phyloP scores from a whole-genome alignment of 2,329 filamentous ascomycete species.

The Hypoxylon sp. region DNA sequence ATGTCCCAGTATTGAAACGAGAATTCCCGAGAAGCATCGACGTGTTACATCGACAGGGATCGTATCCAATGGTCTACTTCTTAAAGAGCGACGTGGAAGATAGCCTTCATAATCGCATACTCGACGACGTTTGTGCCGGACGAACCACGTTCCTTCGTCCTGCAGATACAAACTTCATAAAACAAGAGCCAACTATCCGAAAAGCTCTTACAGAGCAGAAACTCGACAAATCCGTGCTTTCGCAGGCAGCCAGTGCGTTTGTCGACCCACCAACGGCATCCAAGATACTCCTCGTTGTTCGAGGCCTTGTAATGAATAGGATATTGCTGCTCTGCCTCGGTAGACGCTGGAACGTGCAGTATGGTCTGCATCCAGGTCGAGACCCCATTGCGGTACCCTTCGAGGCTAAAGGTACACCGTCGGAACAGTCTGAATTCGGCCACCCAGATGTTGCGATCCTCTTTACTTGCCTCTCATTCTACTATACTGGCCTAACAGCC shows the following conservation, averaged over 20 bases:
- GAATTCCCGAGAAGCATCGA: conserved; percentile 63
- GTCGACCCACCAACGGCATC: conserved; percentile 52
- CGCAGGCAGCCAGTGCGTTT: conserved; percentile 49
- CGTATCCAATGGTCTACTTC: conserved; percentile 71
- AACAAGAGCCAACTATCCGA: conserved; percentile 24
- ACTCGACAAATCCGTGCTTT: conserved; percentile 39
- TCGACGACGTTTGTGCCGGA: conserved; percentile 59
- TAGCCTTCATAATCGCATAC: conserved; percentile 58
- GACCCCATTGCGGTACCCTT: conserved; percentile 76
- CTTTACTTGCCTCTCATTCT: conserved; percentile 76
- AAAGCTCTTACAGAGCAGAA: conserved; percentile 47
- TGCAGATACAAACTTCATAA: conserved; percentile 12
- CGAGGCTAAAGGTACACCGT: conserved; percentile 74
- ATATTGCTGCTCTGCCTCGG: conserved; percentile 72
- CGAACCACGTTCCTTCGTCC: conserved; percentile 46
- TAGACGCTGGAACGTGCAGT: conserved; percentile 78
- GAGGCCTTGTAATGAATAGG: conserved; percentile 72
- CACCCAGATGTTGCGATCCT: conserved; percentile 77
- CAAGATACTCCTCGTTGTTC: conserved; percentile 67
- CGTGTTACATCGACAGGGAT: conserved; percentile 56
- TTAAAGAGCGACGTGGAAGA: conserved; percentile 64
- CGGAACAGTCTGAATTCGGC: conserved; percentile 73
- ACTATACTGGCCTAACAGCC: conserved; percentile 70
- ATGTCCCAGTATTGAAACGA: conserved; percentile 56
- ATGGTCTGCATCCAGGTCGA: conserved; percentile 68